Percentiles rank a stretch among this genome's conserved stretches.
These are phyloP conservation scores for Jasminum sambac DNA, from an alignment of 257 asterid species.

Conservation along the genomic window DNA sequence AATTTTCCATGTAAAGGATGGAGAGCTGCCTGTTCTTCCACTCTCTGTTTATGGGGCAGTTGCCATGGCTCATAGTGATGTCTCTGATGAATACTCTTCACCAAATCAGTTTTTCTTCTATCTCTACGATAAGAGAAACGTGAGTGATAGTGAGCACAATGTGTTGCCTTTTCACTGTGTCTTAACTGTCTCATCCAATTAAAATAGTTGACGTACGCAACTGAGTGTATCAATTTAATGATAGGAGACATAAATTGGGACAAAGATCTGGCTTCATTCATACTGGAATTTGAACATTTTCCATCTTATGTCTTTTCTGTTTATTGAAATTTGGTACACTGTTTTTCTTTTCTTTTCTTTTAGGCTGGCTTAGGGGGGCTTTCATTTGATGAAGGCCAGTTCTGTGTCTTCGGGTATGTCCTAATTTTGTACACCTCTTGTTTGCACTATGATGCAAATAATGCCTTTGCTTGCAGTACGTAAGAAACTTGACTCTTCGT, in stretches of 20 bases:
- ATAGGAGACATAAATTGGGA: too few species aligned
- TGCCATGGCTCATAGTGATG: slow-evolving; percentile 87
- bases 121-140: slow-evolving; percentile 94
- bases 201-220: too few species aligned
- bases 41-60: slow-evolving; percentile 92
- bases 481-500: background rate
- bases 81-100: slow-evolving; percentile 80
- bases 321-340: slow-evolving; percentile 3
- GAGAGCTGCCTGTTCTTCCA: slow-evolving; percentile 95
- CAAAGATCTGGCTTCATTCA: too few species aligned
- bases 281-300: slow-evolving; percentile 7
- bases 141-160: too few species aligned
- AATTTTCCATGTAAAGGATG: slow-evolving; percentile 58
- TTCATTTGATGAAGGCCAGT: slow-evolving; percentile 94
- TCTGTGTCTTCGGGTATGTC: slow-evolving; percentile 85
- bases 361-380: slow-evolving; percentile 98
- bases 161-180: too few species aligned
- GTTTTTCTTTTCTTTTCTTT: background rate
- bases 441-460: background rate
- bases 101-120: slow-evolving; percentile 97
- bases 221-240: too few species aligned
- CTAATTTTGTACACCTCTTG: background rate
- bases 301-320: slow-evolving; percentile 1
- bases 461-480: background rate
- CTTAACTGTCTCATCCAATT: too few species aligned